Percentiles rank a stretch among this genome's conserved stretches.
These are phyloP conservation scores for Penicillium goetzii DNA, from an alignment of 495 filamentous ascomycete genomes.

Conservation along the genomic window DNA sequence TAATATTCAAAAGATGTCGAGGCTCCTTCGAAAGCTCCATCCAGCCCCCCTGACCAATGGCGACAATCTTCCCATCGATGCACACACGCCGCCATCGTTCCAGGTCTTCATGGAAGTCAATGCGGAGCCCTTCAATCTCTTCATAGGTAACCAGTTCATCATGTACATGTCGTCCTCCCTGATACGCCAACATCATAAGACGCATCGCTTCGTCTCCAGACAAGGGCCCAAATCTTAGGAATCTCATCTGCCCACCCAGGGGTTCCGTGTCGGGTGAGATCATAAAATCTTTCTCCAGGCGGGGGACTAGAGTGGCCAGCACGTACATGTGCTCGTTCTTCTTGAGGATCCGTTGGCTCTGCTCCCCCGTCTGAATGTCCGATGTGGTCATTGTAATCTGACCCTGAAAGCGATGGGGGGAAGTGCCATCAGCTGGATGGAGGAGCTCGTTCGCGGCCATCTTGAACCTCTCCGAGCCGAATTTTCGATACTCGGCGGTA, in stretches of 20 bases:
- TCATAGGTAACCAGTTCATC: slow-evolving; percentile 67
- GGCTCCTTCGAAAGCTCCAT: slow-evolving; percentile 61
- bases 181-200: slow-evolving; percentile 76
- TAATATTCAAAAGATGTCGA: slow-evolving; percentile 31
- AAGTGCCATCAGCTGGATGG: slow-evolving; percentile 57
- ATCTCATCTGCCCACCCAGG: slow-evolving; percentile 64
- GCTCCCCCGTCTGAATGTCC: slow-evolving; percentile 17
- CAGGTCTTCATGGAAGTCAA: slow-evolving; percentile 65
- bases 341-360: slow-evolving; percentile 7
- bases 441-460: slow-evolving; percentile 80
- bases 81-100: slow-evolving; percentile 81
- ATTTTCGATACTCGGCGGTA: slow-evolving; percentile 71
- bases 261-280: slow-evolving; percentile 73
- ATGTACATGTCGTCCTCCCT: slow-evolving; percentile 70
- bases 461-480: slow-evolving; percentile 75
- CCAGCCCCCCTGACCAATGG: slow-evolving; percentile 69
- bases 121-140: slow-evolving; percentile 60
- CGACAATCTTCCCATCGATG: slow-evolving; percentile 84
- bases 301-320: slow-evolving; percentile 72
- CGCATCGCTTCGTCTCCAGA: slow-evolving; percentile 66
- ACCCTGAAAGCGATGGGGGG: slow-evolving; percentile 71
- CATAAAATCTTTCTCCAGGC: slow-evolving; percentile 76
- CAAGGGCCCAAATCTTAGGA: slow-evolving; percentile 75
- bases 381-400: slow-evolving; percentile 48
- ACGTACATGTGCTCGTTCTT: slow-evolving; percentile 66